Evolutionary conservation across 164 flowering plant species (phyloP).

Genomic region (Annona squamosa): DNA sequence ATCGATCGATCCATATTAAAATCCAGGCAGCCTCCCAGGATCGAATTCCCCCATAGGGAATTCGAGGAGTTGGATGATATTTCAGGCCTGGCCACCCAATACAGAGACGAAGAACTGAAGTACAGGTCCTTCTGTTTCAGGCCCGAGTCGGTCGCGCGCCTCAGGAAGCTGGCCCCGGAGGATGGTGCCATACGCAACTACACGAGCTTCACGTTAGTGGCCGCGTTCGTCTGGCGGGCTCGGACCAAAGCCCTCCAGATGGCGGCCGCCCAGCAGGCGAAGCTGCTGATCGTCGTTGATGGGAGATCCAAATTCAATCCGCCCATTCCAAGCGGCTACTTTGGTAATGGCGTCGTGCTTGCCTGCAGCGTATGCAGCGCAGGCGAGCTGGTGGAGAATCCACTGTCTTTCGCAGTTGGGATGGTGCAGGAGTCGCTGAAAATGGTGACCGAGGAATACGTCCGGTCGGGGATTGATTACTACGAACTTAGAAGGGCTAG

Average conservation of each 20-base stretch:
- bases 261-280: conserved; percentile 18
- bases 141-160: background rate
- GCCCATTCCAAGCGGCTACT: conserved; percentile 20
- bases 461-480: conserved; percentile 20
- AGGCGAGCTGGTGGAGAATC: conserved; percentile 17
- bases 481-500: conserved; percentile 15
- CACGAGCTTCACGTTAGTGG: conserved; percentile 17
- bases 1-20: conserved; percentile 16
- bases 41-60: conserved; percentile 10
- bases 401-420: conserved; percentile 14
- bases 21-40: conserved; percentile 11
- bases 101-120: conserved; percentile 1
- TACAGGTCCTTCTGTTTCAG: conserved; percentile 14
- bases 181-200: conserved; percentile 6
- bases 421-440: conserved; percentile 15
- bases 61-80: conserved; percentile 11
- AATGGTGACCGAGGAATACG: conserved; percentile 15
- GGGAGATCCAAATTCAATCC: conserved; percentile 16
- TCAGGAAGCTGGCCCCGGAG: conserved; percentile 15
- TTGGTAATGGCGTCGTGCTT: conserved; percentile 17
- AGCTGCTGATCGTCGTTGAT: conserved; percentile 18
- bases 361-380: conserved; percentile 12
- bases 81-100: conserved; percentile 9
- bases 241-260: conserved; percentile 15
- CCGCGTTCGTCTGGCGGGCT: conserved; percentile 19